Evolutionary conservation across 2,329 filamentous ascomycete genomes (phyloP).

Genomic region (Neonectria faginata): DNA sequence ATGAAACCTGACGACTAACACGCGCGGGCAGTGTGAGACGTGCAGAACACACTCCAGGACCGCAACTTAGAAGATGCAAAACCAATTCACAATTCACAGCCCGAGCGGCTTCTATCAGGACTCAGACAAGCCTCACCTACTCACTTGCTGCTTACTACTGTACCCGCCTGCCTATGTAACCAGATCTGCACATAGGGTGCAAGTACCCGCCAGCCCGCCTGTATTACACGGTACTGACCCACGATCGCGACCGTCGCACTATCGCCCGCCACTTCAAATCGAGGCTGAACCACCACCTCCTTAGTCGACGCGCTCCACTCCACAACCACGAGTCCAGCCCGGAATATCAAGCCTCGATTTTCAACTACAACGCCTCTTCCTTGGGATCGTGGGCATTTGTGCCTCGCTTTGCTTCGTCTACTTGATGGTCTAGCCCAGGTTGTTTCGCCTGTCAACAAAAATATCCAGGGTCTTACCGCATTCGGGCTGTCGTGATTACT

Average conservation of each 20-base stretch:
- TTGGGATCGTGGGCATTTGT: constrained; percentile 1
- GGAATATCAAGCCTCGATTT: constrained; percentile 9
- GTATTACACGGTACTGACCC: constrained; percentile 28
- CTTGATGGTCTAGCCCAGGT: neutral
- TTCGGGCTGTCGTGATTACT: neutral
- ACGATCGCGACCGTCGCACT: constrained; percentile 10
- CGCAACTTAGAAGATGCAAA: too few species aligned
- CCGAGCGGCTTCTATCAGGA: neutral
- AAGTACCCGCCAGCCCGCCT: constrained; percentile 15
- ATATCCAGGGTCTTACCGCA: neutral
- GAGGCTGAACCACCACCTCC: constrained; percentile 7
- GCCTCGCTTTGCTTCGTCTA: neutral
- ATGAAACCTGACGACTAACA: neutral
- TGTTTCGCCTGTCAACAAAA: neutral
- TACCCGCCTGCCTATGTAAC: too few species aligned
- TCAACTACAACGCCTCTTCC: constrained; percentile 9
- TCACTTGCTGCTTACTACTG: too few species aligned
- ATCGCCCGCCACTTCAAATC: constrained; percentile 4
- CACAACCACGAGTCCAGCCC: neutral
- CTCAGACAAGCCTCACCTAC: neutral
- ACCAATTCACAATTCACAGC: neutral
- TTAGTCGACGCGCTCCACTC: neutral
- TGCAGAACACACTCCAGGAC: neutral
- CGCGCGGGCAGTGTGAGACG: neutral
- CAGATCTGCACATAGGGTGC: constrained; percentile 40